A percentile compares a stretch with the other conserved stretches of the same genome.
Conservation (phyloP, 2,329 filamentous ascomycete genomes). For the Fusarium transvaalense region DNA sequence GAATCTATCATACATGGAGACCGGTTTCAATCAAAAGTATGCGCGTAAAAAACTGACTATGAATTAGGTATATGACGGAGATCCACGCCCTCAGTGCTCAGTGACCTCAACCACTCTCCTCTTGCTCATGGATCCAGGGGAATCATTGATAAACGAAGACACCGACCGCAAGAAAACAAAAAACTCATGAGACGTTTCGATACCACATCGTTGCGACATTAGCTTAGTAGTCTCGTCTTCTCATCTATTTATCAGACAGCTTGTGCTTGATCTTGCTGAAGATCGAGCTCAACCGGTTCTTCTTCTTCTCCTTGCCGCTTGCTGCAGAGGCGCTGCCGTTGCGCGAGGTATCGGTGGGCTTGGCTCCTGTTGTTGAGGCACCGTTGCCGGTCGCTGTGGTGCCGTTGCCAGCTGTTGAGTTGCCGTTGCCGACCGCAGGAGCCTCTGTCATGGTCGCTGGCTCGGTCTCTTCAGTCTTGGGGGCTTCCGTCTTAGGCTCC, state of each 20-base stretch:
- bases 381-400: conserved; percentile 36
- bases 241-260: conserved; percentile 53
- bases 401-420: conserved; percentile 36
- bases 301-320: conserved; percentile 73
- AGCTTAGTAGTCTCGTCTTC: conserved; percentile 37
- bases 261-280: conserved; percentile 69
- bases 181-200: conserved; percentile 42
- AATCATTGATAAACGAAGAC: conserved; percentile 57
- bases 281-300: conserved; percentile 72
- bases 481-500: conserved; percentile 15
- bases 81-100: conserved; percentile 49
- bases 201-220: conserved; percentile 45
- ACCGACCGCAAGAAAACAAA: conserved; percentile 53
- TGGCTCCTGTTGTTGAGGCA: conserved; percentile 43
- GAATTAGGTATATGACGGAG: conserved; percentile 55
- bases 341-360: conserved; percentile 38
- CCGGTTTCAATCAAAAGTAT: conserved; percentile 46
- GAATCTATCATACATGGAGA: conserved; percentile 43
- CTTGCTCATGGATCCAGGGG: conserved; percentile 53
- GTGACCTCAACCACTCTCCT: conserved; percentile 49
- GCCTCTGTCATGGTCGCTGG: conserved; percentile 31
- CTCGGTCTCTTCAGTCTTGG: too few relatives aligned
- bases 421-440: conserved; percentile 39
- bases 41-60: conserved; percentile 48
- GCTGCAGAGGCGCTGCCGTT: conserved; percentile 37